Evolutionary conservation across 371 early-diverging fungal genomes (phyloP).

Genomic region (Rhizomucor pusillus): DNA sequence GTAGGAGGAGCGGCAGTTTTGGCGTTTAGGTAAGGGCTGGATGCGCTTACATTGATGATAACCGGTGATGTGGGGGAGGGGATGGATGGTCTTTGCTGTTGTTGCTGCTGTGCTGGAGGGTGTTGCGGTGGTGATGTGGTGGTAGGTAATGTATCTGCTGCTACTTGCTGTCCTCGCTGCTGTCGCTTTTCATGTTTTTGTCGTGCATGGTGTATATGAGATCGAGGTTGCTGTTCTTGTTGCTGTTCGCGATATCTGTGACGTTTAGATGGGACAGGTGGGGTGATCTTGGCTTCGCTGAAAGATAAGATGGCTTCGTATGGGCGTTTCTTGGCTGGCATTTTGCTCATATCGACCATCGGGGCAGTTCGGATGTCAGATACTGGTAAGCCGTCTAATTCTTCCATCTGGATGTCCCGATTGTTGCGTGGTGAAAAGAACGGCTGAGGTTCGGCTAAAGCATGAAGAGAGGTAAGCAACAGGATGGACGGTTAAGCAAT

Average conservation of each 20-base stretch:
- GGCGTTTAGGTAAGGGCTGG: no score
- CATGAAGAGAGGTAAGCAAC: no score
- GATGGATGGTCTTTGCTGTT: slow-evolving; percentile 16
- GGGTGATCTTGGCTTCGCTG: slow-evolving; percentile 9
- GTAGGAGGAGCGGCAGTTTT: no score
- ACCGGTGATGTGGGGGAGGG: slow-evolving; percentile 10
- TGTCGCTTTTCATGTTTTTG: slow-evolving; percentile 7
- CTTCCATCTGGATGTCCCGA: slow-evolving; percentile 3
- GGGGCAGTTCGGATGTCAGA: slow-evolving; percentile 3
- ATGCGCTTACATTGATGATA: slow-evolving; percentile 3
- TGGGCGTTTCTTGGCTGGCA: slow-evolving; percentile 1
- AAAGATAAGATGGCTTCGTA: slow-evolving; percentile 2
- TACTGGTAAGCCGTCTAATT: slow-evolving; percentile 2
- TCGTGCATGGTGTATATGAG: slow-evolving; percentile 6
- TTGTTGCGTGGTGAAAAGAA: slow-evolving; percentile 7
- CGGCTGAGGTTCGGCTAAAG: neutral
- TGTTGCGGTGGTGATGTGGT: slow-evolving; percentile 4
- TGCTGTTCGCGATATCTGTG: slow-evolving; percentile 5
- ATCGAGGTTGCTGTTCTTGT: slow-evolving; percentile 2
- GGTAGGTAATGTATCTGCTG: slow-evolving; percentile 13
- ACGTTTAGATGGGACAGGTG: slow-evolving; percentile 20
- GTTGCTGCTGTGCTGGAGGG: neutral
- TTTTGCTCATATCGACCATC: slow-evolving; percentile 11
- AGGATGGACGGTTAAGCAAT: no score
- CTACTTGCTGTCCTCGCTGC: no score